phyloP scores from a whole-genome alignment of 768 basidiomycete species.

The Neoboletus subvelutipes region DNA sequence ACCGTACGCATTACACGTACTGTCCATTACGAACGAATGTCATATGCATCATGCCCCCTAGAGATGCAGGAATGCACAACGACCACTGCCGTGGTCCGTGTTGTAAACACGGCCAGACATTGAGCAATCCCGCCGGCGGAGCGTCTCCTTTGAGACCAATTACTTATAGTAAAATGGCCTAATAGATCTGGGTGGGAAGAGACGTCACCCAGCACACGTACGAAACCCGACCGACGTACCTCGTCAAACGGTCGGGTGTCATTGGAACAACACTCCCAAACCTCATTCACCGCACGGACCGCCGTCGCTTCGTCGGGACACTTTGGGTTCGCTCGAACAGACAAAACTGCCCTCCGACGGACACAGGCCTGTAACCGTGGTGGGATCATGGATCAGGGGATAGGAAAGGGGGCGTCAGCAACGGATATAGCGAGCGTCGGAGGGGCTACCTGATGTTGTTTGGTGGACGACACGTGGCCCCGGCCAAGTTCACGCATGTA shows the following conservation, averaged over 20 bases:
- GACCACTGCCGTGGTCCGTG: too few species aligned
- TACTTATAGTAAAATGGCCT: constrained; percentile 10
- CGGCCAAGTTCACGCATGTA: constrained; percentile 80
- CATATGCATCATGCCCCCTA: too few species aligned
- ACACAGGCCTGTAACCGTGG: constrained; percentile 69
- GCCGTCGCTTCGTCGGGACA: constrained; percentile 78
- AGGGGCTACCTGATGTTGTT: constrained; percentile 83
- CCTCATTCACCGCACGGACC: constrained; percentile 90
- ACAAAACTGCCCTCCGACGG: constrained; percentile 79
- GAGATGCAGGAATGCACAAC: too few species aligned
- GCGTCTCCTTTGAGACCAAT: not conserved
- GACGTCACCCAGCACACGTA: not conserved
- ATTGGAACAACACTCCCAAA: constrained; percentile 94
- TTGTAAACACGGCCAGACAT: too few species aligned
- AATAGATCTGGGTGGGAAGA: constrained; percentile 35
- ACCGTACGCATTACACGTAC: too few species aligned
- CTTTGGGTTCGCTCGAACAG: constrained; percentile 75
- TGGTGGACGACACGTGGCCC: constrained; percentile 77
- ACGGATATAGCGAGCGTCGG: constrained; percentile 10
- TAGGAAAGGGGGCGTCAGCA: constrained; percentile 7
- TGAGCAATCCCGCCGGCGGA: too few species aligned
- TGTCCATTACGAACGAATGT: too few species aligned
- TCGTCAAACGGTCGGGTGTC: constrained; percentile 98
- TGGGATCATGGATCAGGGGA: constrained; percentile 2
- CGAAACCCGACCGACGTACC: constrained; percentile 41